A percentile compares a stretch with the other conserved stretches of the same genome.
These are phyloP conservation scores for Salvia sclarea DNA, from an alignment of 305 asterid species.

Conservation along the genomic window DNA sequence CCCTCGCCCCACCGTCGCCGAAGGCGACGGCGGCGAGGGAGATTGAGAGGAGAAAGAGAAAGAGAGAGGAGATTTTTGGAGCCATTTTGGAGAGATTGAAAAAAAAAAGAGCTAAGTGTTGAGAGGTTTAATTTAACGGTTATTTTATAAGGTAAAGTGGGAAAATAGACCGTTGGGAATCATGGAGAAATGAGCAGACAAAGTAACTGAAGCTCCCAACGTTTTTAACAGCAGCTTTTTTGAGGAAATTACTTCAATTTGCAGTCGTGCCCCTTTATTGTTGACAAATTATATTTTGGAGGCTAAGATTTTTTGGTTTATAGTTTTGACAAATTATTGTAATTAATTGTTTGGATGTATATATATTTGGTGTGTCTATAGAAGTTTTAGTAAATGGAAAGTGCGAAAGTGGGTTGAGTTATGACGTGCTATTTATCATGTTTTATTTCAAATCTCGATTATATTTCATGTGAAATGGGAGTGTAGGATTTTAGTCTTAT, in stretches of 20 bases:
- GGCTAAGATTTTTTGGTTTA: neutral
- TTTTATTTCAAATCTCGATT: too few species aligned
- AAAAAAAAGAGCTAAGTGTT: too few species aligned
- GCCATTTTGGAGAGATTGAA: slow-evolving; percentile 31
- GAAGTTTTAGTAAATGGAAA: too few species aligned
- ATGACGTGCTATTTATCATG: too few species aligned
- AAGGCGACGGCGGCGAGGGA: slow-evolving; percentile 33
- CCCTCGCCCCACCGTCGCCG: slow-evolving; percentile 35
- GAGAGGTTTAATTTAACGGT: slow-evolving; percentile 14
- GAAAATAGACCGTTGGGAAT: slow-evolving; percentile 38
- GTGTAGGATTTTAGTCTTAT: too few species aligned
- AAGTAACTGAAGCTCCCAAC: neutral
- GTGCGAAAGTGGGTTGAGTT: too few species aligned
- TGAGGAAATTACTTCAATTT: neutral
- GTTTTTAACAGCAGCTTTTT: slow-evolving; percentile 6
- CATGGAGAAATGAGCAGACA: slow-evolving; percentile 23
- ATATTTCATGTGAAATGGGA: too few species aligned
- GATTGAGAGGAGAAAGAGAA: slow-evolving; percentile 24
- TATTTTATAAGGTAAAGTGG: slow-evolving; percentile 2
- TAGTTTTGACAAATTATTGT: too few species aligned
- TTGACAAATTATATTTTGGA: neutral
- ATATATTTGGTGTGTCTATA: too few species aligned
- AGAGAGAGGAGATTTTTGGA: slow-evolving; percentile 10
- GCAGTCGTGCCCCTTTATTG: neutral
- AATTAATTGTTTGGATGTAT: too few species aligned